Percentiles rank a stretch among this genome's conserved stretches.
Conservation (phyloP, 2,329 filamentous ascomycete species). For the Rhinocladiella similis region DNA sequence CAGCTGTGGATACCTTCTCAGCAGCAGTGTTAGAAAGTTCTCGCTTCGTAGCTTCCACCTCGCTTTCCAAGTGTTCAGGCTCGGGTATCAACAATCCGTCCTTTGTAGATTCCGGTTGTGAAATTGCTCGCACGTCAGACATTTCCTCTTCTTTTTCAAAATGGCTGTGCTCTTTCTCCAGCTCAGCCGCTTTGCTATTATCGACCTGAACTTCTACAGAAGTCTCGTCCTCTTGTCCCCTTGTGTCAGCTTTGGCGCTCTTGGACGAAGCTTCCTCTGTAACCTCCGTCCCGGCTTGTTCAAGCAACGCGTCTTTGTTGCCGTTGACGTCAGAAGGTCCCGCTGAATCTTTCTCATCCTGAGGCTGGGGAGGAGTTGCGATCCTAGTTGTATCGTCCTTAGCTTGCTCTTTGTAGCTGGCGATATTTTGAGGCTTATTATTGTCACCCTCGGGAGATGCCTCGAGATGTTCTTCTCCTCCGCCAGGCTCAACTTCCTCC, state of each 20-base stretch:
- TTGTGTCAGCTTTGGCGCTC: neutral
- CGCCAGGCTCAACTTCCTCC: constrained; percentile 2
- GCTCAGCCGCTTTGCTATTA: neutral
- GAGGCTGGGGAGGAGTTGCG: no score
- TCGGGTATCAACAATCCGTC: neutral
- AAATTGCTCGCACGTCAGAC: neutral
- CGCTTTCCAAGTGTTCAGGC: neutral
- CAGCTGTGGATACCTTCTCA: neutral
- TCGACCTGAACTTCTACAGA: neutral
- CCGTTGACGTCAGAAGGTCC: no score
- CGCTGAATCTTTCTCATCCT: no score
- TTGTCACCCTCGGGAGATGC: constrained; percentile 33
- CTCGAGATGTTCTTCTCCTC: constrained; percentile 25
- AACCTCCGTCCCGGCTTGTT: no score
- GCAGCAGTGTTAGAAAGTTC: neutral
- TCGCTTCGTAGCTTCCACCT: neutral
- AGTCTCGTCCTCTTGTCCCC: neutral
- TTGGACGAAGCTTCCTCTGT: neutral
- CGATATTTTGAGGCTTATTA: neutral
- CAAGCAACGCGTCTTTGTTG: no score
- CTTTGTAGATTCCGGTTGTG: neutral
- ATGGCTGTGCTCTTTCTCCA: constrained; percentile 1
- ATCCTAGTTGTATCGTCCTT: neutral
- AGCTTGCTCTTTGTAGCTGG: neutral
- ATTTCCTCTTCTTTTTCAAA: neutral